Conservation (phyloP, 2,329 filamentous ascomycete genomes). For the Penicillium carneum region DNA sequence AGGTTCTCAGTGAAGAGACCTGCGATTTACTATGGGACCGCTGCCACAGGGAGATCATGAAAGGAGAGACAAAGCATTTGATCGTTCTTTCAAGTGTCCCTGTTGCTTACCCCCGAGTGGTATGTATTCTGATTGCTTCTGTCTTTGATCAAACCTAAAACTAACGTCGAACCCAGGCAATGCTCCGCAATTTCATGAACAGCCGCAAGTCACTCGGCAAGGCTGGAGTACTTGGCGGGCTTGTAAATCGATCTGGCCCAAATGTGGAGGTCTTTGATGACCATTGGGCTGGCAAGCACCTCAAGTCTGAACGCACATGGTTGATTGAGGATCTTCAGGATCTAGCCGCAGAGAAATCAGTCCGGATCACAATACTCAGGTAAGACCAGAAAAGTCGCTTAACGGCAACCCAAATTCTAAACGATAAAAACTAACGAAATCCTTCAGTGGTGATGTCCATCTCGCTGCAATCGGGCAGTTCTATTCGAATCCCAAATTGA, state of each 20-base stretch:
- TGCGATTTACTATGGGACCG: slow-evolving; percentile 88
- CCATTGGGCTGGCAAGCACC: slow-evolving; percentile 95
- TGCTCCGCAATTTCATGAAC: slow-evolving; percentile 74
- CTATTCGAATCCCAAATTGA: slow-evolving; percentile 85
- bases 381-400: slow-evolving; percentile 41
- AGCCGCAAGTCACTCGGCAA: slow-evolving; percentile 87
- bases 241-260: slow-evolving; percentile 88
- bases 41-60: slow-evolving; percentile 79
- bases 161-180: slow-evolving; percentile 61
- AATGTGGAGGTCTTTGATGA: slow-evolving; percentile 93
- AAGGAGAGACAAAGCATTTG: slow-evolving; percentile 86
- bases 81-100: slow-evolving; percentile 86
- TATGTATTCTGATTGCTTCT: slow-evolving; percentile 54
- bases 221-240: slow-evolving; percentile 76
- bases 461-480: slow-evolving; percentile 86
- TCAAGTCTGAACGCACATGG: slow-evolving; percentile 87
- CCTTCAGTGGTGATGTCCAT: slow-evolving; percentile 80
- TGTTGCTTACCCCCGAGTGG: slow-evolving; percentile 78
- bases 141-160: slow-evolving; percentile 35
- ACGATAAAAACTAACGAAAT: slow-evolving; percentile 5
- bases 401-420: neutral
- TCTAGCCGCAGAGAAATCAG: slow-evolving; percentile 87
- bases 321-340: slow-evolving; percentile 92
- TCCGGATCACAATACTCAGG: slow-evolving; percentile 88
- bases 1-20: slow-evolving; percentile 79